Percentiles rank a stretch among this genome's conserved stretches.
Evolutionary conservation across 768 basidiomycete genomes (phyloP).

Genomic region (Termitomyces bulborhizus): DNA sequence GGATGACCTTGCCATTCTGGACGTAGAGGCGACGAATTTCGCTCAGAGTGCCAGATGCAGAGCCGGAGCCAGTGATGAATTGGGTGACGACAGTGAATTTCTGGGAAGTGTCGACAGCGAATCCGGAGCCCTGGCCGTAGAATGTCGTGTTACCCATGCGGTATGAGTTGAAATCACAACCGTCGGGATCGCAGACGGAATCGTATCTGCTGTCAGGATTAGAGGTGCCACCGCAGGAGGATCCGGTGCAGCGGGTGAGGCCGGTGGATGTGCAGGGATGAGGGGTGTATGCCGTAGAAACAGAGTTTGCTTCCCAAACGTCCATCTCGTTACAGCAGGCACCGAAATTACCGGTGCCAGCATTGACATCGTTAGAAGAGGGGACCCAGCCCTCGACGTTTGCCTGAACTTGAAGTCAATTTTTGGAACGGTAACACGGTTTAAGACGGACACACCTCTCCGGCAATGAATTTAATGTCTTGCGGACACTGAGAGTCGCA

Average conservation of each 20-base stretch:
- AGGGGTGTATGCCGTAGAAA: constrained; percentile 47
- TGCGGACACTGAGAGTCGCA: constrained; percentile 60
- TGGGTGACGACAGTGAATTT: constrained; percentile 56
- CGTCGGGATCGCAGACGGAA: constrained; percentile 29
- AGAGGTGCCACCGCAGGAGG: constrained; percentile 25
- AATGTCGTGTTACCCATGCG: constrained; percentile 43
- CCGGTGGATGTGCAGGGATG: constrained; percentile 39
- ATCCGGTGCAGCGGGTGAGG: constrained; percentile 35
- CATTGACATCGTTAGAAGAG: constrained; percentile 32
- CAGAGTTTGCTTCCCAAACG: constrained; percentile 53
- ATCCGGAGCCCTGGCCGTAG: constrained; percentile 35
- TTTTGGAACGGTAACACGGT: background rate
- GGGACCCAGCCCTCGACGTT: constrained; percentile 2
- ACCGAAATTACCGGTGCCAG: constrained; percentile 39
- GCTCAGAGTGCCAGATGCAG: constrained; percentile 39
- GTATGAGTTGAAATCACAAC: constrained; percentile 51
- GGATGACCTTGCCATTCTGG: constrained; percentile 31
- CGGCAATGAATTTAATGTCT: constrained; percentile 60
- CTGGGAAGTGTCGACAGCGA: constrained; percentile 42
- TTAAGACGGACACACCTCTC: constrained; percentile 29
- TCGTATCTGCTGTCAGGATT: constrained; percentile 25
- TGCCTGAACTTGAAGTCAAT: constrained; percentile 19
- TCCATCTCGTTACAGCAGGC: constrained; percentile 55
- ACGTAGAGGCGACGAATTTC: constrained; percentile 43
- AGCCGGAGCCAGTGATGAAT: constrained; percentile 43